Evolutionary conservation across 768 basidiomycete genomes (phyloP), one percentile per base, ranked within the genome.

Genomic region (Calvatia gigantea): DNA sequence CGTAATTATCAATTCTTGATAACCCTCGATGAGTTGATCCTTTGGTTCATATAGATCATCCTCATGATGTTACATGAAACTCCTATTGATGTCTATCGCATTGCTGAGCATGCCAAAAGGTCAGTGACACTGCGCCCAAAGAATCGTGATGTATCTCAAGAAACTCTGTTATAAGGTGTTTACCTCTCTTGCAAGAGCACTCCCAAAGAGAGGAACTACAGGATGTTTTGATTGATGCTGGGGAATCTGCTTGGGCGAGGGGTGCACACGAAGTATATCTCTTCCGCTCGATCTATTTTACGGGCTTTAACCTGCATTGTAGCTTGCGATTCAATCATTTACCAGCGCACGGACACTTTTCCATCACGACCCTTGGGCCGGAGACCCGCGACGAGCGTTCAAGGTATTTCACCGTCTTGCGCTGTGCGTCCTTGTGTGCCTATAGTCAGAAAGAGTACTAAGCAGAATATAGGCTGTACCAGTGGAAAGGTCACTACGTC

Each of bases 71-170:
- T 87, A 42, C 82, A 83, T 51, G 85, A 86, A 58, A 71, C 69
- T 0, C 77, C 81, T 1, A 73, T 79, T 3, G 86, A 89, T 61
- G 78, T 83, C 14, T 85, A 87, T 65, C 80, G 85, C 5, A 79
- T 88, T 19, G 83, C 86, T 2, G 87, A 88, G 62, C 82, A 87
- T 68, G 82, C 86, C 1, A 83, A 84, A 62, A 75, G 78, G 84
- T 83, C 54, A 50, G 71, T n/a, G n/a, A n/a, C n/a, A n/a, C n/a
- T n/a, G n/a, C 60, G 6, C 21, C 12, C 23, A 5, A 15, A 25
- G 6, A 11, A 25, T 41, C 2, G 15, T 15, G 23, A 3, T 29
- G 33, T 29, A 14, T 11, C 32, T 45, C 47, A 23, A 47, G 43
- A 43, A 25, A 27, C 31, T 43, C 45, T 29, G 6, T 8, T 33